A percentile compares a stretch with the other conserved stretches of the same genome.
These are phyloP conservation scores for Naganishia sp. DNA, from an alignment of 1,284 basidiomycete species.

Conservation along the genomic window DNA sequence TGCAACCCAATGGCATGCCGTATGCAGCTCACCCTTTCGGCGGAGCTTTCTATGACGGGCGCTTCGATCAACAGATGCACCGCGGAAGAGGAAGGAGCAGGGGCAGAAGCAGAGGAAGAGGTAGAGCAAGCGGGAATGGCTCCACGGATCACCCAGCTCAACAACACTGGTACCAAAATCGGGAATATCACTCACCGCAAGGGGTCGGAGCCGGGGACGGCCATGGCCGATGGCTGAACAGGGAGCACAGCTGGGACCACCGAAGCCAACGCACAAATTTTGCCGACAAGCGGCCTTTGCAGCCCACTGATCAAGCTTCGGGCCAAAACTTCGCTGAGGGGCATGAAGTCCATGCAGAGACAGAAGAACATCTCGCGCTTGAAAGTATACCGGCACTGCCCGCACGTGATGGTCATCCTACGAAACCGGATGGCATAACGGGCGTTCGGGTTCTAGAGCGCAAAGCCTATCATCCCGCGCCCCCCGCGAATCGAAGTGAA, in stretches of 20 bases:
- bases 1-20: not conserved
- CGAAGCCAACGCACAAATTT: too few species aligned
- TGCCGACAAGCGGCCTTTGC: too few species aligned
- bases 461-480: conserved; percentile 53
- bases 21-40: not conserved
- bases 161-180: too few species aligned
- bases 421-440: not conserved
- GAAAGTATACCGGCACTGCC: not conserved
- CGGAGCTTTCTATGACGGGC: conserved; percentile 38
- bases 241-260: too few species aligned
- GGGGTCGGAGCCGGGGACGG: not conserved
- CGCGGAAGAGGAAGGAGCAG: conserved; percentile 35
- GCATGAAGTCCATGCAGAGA: too few species aligned
- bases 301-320: too few species aligned
- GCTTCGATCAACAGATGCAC: conserved; percentile 10
- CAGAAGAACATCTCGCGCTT: too few species aligned
- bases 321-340: too few species aligned
- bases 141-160: too few species aligned
- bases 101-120: conserved; percentile 8
- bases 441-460: conserved; percentile 36
- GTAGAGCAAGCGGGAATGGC: not conserved
- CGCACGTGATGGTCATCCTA: not conserved
- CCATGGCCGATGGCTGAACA: not conserved
- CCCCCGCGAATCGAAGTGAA: conserved; percentile 69
- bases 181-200: not conserved